Evolutionary conservation across 2,329 filamentous ascomycete species (phyloP).

Genomic region (Didymella pomorum): DNA sequence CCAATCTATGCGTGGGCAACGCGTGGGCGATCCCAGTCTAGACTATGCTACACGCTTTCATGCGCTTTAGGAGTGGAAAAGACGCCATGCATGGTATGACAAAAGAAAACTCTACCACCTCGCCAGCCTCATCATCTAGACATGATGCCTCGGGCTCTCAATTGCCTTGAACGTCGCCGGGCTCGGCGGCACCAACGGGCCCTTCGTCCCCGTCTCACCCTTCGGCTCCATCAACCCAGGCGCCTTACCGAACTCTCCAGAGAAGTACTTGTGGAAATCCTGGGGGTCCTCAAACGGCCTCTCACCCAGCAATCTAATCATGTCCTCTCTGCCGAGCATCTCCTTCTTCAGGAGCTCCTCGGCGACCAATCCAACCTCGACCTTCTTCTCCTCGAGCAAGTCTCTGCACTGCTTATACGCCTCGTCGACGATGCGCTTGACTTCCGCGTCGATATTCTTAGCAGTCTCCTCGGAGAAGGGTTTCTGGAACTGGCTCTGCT

Average conservation of each 20-base stretch:
- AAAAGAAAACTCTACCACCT: not conserved
- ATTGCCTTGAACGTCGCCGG: constrained; percentile 36
- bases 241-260: constrained; percentile 48
- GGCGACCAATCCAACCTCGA: constrained; percentile 85
- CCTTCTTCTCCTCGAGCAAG: constrained; percentile 84
- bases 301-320: constrained; percentile 85
- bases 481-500: constrained; percentile 80
- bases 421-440: constrained; percentile 88
- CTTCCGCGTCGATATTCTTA: constrained; percentile 89
- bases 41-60: constrained; percentile 5
- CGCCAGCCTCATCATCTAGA: not conserved
- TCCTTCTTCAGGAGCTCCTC: constrained; percentile 94
- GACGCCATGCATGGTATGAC: constrained; percentile 5
- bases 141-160: constrained; percentile 16
- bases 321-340: constrained; percentile 87
- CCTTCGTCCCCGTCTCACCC: constrained; percentile 45
- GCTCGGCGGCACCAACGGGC: constrained; percentile 44
- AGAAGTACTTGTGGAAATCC: constrained; percentile 95
- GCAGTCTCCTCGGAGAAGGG: constrained; percentile 96
- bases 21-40: not conserved
- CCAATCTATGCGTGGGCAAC: not conserved
- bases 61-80: constrained; percentile 1
- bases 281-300: constrained; percentile 84
- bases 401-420: constrained; percentile 91
- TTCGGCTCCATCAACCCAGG: constrained; percentile 46